Evolutionary conservation across 2,329 filamentous ascomycete species (phyloP).

Genomic region (Corniculantispora saksenae): DNA sequence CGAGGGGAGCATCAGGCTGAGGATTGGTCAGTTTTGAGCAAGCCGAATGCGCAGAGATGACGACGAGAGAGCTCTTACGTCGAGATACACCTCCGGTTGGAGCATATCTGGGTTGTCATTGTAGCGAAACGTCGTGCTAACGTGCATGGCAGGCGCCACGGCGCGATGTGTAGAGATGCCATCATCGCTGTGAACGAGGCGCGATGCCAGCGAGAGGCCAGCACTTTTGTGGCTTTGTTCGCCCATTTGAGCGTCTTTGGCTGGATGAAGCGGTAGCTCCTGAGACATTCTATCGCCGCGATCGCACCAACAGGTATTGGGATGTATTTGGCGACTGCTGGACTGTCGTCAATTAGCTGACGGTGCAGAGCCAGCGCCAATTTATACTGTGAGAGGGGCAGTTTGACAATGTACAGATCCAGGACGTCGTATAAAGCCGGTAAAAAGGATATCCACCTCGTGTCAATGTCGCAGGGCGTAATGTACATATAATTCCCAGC

Average conservation of each 20-base stretch:
- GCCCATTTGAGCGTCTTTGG: neutral
- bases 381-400: neutral
- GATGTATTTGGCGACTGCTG: too few relatives aligned
- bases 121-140: constrained; percentile 91
- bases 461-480: constrained; percentile 3
- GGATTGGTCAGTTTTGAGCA: constrained; percentile 18
- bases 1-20: constrained; percentile 52
- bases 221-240: neutral
- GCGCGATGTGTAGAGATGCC: constrained; percentile 71
- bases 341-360: neutral
- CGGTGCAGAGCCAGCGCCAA: neutral
- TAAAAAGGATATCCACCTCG: neutral
- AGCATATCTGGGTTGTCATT: constrained; percentile 68
- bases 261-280: neutral
- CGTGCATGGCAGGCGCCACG: constrained; percentile 85
- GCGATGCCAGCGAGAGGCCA: constrained; percentile 59
- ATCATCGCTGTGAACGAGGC: constrained; percentile 82
- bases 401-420: neutral
- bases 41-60: neutral
- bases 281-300: neutral
- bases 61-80: constrained; percentile 47
- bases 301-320: neutral
- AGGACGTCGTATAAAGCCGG: neutral
- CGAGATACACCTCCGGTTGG: constrained; percentile 47
- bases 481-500: neutral